phyloP scores from a whole-genome alignment of 75 land plant genomes.

The Picea glauca region DNA sequence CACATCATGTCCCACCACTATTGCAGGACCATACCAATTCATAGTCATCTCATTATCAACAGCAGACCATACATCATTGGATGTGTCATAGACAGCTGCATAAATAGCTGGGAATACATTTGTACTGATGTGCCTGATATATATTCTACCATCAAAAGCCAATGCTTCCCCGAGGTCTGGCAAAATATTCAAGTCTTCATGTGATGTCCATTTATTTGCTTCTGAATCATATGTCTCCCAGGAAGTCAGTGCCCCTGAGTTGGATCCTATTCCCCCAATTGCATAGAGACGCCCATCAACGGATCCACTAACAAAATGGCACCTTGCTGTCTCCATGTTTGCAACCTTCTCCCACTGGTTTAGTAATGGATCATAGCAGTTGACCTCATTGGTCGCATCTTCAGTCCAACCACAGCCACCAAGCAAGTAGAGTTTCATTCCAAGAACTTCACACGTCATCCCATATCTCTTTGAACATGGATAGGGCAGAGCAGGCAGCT shows the following conservation, averaged over 20 bases:
- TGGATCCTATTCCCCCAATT: slow-evolving; percentile 52
- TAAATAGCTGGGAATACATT: slow-evolving; percentile 15
- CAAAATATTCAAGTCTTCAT: slow-evolving; percentile 29
- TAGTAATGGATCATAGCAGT: slow-evolving; percentile 43
- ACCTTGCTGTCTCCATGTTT: slow-evolving; percentile 50
- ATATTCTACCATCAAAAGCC: slow-evolving; percentile 56
- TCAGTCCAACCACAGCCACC: slow-evolving; percentile 69
- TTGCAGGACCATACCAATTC: slow-evolving; percentile 77
- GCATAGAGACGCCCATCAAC: slow-evolving; percentile 44
- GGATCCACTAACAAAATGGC: slow-evolving; percentile 52
- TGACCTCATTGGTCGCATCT: slow-evolving; percentile 57
- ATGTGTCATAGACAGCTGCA: slow-evolving; percentile 51
- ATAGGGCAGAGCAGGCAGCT: slow-evolving; percentile 29
- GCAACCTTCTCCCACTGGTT: slow-evolving; percentile 47
- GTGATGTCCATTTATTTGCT: slow-evolving; percentile 39
- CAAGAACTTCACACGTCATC: slow-evolving; percentile 55
- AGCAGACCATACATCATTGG: slow-evolving; percentile 36
- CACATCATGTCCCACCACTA: slow-evolving; percentile 38
- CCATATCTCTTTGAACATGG: slow-evolving; percentile 46
- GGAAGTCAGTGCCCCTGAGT: slow-evolving; percentile 24
- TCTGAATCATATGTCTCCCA: slow-evolving; percentile 61
- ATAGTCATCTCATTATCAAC: slow-evolving; percentile 49
- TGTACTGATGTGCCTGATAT: slow-evolving; percentile 38
- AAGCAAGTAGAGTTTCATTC: slow-evolving; percentile 49
- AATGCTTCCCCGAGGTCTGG: slow-evolving; percentile 53